Percentiles rank a stretch among this genome's conserved stretches.
Evolutionary conservation across 2,329 filamentous ascomycete species (phyloP).

Genomic region (Monilinia fructicola): DNA sequence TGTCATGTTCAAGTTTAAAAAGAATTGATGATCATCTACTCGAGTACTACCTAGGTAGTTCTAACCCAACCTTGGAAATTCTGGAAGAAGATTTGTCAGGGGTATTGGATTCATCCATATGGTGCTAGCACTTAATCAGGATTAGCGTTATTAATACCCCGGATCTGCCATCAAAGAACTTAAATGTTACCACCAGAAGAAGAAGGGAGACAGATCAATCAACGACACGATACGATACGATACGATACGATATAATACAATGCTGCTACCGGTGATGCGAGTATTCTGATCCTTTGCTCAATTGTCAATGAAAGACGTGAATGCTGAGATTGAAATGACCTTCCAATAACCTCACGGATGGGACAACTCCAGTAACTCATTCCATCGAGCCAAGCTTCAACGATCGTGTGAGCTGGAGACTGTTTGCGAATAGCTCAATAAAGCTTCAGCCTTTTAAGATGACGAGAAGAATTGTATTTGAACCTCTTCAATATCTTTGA

Average conservation of each 20-base stretch:
- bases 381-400: conserved; percentile 21
- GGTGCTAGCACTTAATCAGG: background rate
- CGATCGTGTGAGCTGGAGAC: conserved; percentile 23
- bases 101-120: no score
- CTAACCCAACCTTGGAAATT: no score
- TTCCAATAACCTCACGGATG: conserved; percentile 19
- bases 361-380: conserved; percentile 20
- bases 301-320: conserved; percentile 5
- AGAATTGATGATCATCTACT: no score
- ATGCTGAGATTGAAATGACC: conserved; percentile 16
- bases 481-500: background rate
- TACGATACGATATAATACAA: no score
- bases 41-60: no score
- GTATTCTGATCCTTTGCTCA: background rate
- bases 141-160: conserved; percentile 17
- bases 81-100: background rate
- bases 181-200: no score
- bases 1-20: no score
- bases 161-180: conserved; percentile 17
- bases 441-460: conserved; percentile 30
- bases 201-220: no score
- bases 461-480: conserved; percentile 41
- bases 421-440: conserved; percentile 21
- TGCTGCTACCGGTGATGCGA: conserved; percentile 3
- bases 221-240: no score